Conservation (phyloP, 1,139 yeast species). For the Meyerozyma guilliermondii region DNA sequence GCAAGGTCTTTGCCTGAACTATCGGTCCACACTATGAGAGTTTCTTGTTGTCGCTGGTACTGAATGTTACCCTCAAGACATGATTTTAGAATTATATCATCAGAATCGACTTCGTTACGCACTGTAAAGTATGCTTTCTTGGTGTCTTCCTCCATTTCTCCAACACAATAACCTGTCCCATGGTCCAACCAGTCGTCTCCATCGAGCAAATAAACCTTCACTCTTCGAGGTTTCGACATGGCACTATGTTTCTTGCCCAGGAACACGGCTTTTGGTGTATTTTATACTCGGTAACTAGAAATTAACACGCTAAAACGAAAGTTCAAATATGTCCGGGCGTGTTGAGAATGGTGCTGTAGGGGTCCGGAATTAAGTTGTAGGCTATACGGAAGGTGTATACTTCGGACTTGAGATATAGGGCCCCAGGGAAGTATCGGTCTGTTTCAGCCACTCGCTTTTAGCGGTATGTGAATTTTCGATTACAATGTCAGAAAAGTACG, state of each 20-base stretch:
- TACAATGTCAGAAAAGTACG: neutral
- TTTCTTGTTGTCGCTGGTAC: conserved; percentile 91
- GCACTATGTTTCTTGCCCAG: neutral
- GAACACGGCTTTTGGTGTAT: neutral
- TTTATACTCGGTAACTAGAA: neutral
- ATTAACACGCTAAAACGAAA: neutral
- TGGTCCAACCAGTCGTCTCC: conserved; percentile 88
- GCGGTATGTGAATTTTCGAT: neutral
- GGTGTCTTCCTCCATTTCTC: conserved; percentile 44
- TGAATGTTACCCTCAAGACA: conserved; percentile 69
- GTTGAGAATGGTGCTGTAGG: neutral
- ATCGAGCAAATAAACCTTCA: conserved; percentile 78
- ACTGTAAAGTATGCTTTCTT: conserved; percentile 63
- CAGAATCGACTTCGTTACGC: conserved; percentile 59
- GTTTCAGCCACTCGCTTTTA: neutral
- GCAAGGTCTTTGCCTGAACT: conserved; percentile 76
- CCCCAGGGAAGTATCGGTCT: neutral
- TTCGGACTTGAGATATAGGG: neutral
- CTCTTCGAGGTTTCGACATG: conserved; percentile 55
- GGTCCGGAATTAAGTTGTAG: neutral
- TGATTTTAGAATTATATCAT: conserved; percentile 59
- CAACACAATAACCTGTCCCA: conserved; percentile 89
- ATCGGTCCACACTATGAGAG: conserved; percentile 93
- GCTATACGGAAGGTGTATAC: neutral
- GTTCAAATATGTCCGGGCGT: neutral